Evolutionary conservation across 1,284 basidiomycete species (phyloP).

Genomic region (Gymnopus androsaceus): DNA sequence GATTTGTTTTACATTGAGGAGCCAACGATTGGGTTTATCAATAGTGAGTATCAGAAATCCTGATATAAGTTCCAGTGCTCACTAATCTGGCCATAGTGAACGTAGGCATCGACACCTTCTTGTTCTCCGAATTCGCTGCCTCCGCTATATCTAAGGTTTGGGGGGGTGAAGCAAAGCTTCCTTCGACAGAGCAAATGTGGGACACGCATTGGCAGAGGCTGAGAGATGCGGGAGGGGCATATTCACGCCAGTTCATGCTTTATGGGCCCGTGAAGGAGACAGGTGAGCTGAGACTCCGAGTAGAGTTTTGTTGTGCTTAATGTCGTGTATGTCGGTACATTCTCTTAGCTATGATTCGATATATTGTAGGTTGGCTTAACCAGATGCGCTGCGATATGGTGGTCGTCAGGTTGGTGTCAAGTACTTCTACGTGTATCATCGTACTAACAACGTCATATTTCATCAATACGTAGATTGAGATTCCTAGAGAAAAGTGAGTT

Average conservation of each 20-base stretch:
- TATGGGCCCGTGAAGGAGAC: constrained; percentile 28
- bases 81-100: constrained; percentile 29
- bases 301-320: not conserved
- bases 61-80: not conserved
- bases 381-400: constrained; percentile 35
- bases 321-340: no score
- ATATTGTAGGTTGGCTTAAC: constrained; percentile 37
- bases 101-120: constrained; percentile 40
- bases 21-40: constrained; percentile 46
- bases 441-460: no score
- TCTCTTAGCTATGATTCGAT: constrained; percentile 27
- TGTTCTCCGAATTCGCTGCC: constrained; percentile 37
- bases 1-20: constrained; percentile 53
- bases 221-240: constrained; percentile 30
- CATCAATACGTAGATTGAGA: no score
- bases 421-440: no score
- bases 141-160: constrained; percentile 40
- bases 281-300: constrained; percentile 17
- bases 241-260: constrained; percentile 38
- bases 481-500: no score
- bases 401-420: constrained; percentile 33
- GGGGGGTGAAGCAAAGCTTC: constrained; percentile 35
- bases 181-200: constrained; percentile 34
- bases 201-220: constrained; percentile 30
- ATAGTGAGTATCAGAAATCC: constrained; percentile 27